Evolutionary conservation across 192 early-diverging fungal species (phyloP), one percentile per base, ranked within the genome.

Genomic region (Podochytrium sp.): DNA sequence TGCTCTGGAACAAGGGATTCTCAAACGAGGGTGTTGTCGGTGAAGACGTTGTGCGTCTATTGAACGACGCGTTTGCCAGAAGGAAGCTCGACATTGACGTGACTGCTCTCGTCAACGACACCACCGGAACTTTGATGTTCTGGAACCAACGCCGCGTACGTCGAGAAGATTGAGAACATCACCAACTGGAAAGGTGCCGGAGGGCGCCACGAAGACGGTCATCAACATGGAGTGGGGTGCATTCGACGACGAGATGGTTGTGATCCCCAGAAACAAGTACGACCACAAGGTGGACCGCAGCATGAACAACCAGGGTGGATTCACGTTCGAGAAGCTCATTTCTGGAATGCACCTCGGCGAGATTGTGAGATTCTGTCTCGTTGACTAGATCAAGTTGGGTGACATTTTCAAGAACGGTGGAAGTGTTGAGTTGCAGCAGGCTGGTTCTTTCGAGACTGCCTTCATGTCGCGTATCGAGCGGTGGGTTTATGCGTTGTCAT

Each of bases 221-320:
- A 89, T 98, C 55, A 99, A 97, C 85, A 97, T 92, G 53, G 97
- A 99, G 81, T 95, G 94, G 89, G 94, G 96, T 66, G 92, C 91
- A 12, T 74, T 74, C 27, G 73, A 94, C 79, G 90, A 94, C 63
- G 91, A 95, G 35, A 85, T 85, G 38, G 74, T 75, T 20, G 90
- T 95, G 69, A 80, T 99, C 35, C 95, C 95, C 32, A 82, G 89
- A 69, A 96, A 91, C 64, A 89, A 89, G 76, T 96, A 95, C 78
- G 97, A 99, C 82, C 76, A 81, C 64, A 81, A 84, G 47, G 85
- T 98, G 64, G 95, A 97, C 84, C 79, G 85, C 58, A 86, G 87
- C 55, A 92, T 91, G 34, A 79, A 84, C 53, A 91, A 92, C 71
- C 92, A 93, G 29, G 87, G 90, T 61, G 89, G 91, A 79, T 94